phyloP scores from a whole-genome alignment of 2,329 filamentous ascomycete genomes.

The Alternaria ventricosa region DNA sequence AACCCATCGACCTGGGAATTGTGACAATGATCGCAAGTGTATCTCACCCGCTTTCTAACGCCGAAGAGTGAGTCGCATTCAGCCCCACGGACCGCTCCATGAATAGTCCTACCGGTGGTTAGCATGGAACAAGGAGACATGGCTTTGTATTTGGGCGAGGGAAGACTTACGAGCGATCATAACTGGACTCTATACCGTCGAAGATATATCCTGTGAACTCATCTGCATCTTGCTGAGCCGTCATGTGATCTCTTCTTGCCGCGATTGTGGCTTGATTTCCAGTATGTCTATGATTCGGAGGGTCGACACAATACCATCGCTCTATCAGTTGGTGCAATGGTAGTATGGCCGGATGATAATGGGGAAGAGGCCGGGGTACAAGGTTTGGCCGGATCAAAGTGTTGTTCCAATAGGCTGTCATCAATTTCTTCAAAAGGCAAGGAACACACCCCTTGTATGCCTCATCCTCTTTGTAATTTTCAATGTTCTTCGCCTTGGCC shows the following conservation, averaged over 20 bases:
- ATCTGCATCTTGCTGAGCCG: background rate
- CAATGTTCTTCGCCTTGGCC: background rate
- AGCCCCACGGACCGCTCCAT: background rate
- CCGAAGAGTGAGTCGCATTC: background rate
- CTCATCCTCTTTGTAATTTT: background rate
- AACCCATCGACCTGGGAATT: too few relatives aligned
- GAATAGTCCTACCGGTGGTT: background rate
- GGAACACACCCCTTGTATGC: conserved; percentile 7
- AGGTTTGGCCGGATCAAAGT: background rate
- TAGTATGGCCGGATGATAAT: background rate
- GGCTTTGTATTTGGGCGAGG: too few relatives aligned
- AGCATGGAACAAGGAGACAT: background rate
- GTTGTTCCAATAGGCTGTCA: conserved; percentile 5
- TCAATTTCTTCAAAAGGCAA: conserved; percentile 9
- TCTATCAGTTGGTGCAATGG: background rate
- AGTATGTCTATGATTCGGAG: background rate
- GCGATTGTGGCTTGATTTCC: background rate
- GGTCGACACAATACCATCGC: background rate
- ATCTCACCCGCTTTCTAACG: background rate
- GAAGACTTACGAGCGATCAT: background rate
- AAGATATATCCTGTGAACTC: background rate
- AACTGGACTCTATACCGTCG: background rate
- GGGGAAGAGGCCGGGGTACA: background rate
- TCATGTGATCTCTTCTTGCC: background rate
- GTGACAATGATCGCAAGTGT: too few relatives aligned